Conservation (phyloP, 306 rosid genomes). For the Cucumis cinereus region DNA sequence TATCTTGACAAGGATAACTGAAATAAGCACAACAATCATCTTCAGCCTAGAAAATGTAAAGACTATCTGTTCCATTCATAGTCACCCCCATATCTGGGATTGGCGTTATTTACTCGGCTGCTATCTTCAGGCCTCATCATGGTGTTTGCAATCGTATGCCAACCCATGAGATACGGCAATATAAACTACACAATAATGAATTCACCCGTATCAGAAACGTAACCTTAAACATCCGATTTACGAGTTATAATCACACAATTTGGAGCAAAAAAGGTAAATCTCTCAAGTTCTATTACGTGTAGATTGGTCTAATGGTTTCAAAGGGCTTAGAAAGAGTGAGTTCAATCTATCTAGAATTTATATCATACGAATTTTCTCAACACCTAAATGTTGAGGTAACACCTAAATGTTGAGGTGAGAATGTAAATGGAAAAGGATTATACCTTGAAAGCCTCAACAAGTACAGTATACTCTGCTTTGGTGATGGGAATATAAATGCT, state of each 20-base stretch:
- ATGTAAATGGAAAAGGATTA: constrained; percentile 13
- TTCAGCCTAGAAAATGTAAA: neutral
- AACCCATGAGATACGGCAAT: constrained; percentile 71
- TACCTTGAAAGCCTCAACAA: constrained; percentile 69
- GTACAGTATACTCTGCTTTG: constrained; percentile 69
- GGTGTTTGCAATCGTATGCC: constrained; percentile 73
- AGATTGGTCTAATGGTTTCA: too few relatives aligned
- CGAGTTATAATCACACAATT: neutral
- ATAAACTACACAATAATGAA: constrained; percentile 42
- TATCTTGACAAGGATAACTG: neutral
- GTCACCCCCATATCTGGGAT: constrained; percentile 61
- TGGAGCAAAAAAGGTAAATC: too few relatives aligned
- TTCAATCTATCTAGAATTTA: too few relatives aligned
- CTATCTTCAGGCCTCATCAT: constrained; percentile 39
- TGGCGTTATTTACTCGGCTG: constrained; percentile 28
- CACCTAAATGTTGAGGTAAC: too few relatives aligned
- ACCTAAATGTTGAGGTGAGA: neutral
- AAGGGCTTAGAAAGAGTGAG: too few relatives aligned
- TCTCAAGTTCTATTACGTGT: too few relatives aligned
- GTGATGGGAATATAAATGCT: constrained; percentile 66
- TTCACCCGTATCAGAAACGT: neutral
- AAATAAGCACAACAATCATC: neutral
- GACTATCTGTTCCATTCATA: constrained; percentile 69
- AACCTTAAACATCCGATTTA: neutral
- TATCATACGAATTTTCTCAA: too few relatives aligned